phyloP scores from a whole-genome alignment of 2,329 filamentous ascomycete species.

The Spiromastix sp. region DNA sequence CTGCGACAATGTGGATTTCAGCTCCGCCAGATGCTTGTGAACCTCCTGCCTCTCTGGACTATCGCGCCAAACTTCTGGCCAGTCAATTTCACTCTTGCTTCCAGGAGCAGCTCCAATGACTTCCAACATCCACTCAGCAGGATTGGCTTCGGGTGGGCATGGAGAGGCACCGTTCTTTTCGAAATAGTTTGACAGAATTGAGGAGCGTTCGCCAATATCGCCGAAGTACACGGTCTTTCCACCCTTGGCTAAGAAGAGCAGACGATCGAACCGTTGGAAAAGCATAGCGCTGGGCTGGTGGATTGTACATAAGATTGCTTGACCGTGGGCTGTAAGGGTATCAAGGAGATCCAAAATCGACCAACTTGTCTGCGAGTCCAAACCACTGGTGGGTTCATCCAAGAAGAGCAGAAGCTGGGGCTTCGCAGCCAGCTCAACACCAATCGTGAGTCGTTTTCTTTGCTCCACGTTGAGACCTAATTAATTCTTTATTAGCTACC shows the following conservation, averaged over 20 bases:
- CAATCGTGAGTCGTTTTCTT: conserved; percentile 77
- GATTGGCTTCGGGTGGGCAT: conserved; percentile 55
- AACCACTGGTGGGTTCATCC: conserved; percentile 87
- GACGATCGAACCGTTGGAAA: conserved; percentile 70
- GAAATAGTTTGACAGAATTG: conserved; percentile 52
- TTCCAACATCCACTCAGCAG: conserved; percentile 64
- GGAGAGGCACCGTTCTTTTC: conserved; percentile 50
- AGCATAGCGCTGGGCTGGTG: conserved; percentile 92
- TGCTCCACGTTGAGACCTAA: conserved; percentile 50
- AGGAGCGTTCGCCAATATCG: conserved; percentile 51
- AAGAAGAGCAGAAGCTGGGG: conserved; percentile 82
- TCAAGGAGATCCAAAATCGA: conserved; percentile 79
- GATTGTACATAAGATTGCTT: conserved; percentile 92
- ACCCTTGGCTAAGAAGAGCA: conserved; percentile 54
- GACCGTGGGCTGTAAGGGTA: conserved; percentile 81
- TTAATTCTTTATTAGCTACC: conserved; percentile 4
- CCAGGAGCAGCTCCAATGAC: conserved; percentile 52
- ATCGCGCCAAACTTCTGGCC: conserved; percentile 43
- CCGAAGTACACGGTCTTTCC: conserved; percentile 62
- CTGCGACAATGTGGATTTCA: conserved; percentile 37
- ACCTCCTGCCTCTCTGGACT: conserved; percentile 44
- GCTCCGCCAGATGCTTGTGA: conserved; percentile 32
- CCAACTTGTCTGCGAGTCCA: conserved; percentile 90
- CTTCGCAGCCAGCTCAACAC: conserved; percentile 87
- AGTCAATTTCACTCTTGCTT: conserved; percentile 50